A percentile compares a stretch with the other conserved stretches of the same genome.
Conservation (phyloP, 1,284 basidiomycete genomes). For the Earliella scabrosa region DNA sequence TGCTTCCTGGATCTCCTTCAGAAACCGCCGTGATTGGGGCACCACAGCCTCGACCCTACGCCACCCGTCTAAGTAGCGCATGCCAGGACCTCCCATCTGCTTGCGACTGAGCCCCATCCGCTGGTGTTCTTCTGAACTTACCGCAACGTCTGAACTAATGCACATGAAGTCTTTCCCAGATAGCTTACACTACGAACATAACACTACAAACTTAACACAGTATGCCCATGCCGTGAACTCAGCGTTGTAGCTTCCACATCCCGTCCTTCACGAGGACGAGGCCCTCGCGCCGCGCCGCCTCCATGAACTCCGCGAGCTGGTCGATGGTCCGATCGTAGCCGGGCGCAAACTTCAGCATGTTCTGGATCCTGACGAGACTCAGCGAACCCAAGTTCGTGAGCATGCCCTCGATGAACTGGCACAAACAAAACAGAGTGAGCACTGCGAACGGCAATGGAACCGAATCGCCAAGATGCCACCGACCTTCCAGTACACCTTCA, state of each 20-base stretch:
- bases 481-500: constrained; percentile 87
- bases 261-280: constrained; percentile 74
- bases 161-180: no score
- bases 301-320: constrained; percentile 78
- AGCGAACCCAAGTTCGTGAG: constrained; percentile 81
- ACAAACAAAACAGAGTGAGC: neutral
- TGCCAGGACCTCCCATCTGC: no score
- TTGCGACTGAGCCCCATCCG: no score
- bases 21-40: no score
- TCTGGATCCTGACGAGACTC: constrained; percentile 77
- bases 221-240: no score
- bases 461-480: constrained; percentile 18
- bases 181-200: no score
- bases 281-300: constrained; percentile 77
- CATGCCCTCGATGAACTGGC: constrained; percentile 84
- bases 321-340: constrained; percentile 79
- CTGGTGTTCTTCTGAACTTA: no score
- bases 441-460: neutral
- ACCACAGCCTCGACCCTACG: no score
- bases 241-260: constrained; percentile 66
- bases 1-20: no score
- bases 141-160: no score
- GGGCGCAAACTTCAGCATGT: constrained; percentile 81
- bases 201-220: no score
- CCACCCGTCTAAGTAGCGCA: no score